Evolutionary conservation across 805 yeast species (phyloP).

Genomic region (Hyphopichia homilentoma): DNA sequence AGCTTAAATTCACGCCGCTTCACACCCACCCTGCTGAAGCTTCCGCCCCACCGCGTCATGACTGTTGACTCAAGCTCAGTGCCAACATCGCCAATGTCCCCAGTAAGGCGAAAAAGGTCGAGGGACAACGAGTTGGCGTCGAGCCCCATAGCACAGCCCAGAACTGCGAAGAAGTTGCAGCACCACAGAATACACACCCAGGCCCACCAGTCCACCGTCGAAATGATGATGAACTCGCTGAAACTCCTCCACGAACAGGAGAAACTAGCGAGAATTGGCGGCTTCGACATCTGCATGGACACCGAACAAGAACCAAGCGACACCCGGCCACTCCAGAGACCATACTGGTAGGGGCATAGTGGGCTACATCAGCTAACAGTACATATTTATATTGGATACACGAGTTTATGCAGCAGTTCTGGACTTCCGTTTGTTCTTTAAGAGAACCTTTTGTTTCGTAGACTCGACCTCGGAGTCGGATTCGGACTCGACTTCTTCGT

Average conservation of each 20-base stretch:
- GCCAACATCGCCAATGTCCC: too few species aligned
- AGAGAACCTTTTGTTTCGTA: constrained; percentile 53
- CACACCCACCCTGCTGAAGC: too few species aligned
- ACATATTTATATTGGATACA: too few species aligned
- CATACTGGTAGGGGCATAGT: constrained; percentile 16
- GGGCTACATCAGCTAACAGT: too few species aligned
- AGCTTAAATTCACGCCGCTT: too few species aligned
- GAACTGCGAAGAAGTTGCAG: constrained; percentile 27
- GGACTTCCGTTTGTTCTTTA: constrained; percentile 58
- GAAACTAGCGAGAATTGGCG: too few species aligned
- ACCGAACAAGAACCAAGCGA: not conserved
- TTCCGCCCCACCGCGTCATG: too few species aligned
- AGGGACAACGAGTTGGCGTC: too few species aligned
- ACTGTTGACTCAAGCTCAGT: too few species aligned
- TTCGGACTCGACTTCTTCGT: constrained; percentile 43
- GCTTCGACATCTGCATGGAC: too few species aligned
- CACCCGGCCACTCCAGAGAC: constrained; percentile 9
- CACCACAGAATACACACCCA: constrained; percentile 25
- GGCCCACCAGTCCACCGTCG: constrained; percentile 24
- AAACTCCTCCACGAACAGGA: constrained; percentile 9
- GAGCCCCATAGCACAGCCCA: too few species aligned
- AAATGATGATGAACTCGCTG: constrained; percentile 30
- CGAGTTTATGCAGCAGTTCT: constrained; percentile 5
- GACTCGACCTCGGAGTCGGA: constrained; percentile 43
- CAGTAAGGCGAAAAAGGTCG: too few species aligned